A percentile compares a stretch with the other conserved stretches of the same genome.
Evolutionary conservation across 1,284 basidiomycete genomes (phyloP).

Genomic region (Crepidotus sp.): DNA sequence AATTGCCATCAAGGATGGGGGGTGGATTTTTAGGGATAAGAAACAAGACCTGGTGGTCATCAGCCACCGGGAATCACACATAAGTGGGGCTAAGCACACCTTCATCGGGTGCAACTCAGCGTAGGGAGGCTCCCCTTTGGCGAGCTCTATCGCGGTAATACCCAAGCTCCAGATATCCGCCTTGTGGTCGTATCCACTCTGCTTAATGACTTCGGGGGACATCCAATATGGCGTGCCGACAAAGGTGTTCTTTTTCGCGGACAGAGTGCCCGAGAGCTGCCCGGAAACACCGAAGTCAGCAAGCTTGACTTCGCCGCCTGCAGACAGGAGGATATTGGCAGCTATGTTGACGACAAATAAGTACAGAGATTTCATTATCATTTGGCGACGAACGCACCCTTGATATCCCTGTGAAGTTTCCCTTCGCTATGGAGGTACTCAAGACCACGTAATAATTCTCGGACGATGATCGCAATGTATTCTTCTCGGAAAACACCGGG

Average conservation of each 20-base stretch:
- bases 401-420: constrained; percentile 97
- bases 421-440: constrained; percentile 95
- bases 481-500: constrained; percentile 96
- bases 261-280: constrained; percentile 91
- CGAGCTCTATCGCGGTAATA: constrained; percentile 96
- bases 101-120: constrained; percentile 99
- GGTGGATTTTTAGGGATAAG: constrained; percentile 97
- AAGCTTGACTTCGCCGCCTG: constrained; percentile 94
- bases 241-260: constrained; percentile 99
- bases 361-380: not conserved
- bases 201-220: constrained; percentile 99
- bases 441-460: constrained; percentile 85
- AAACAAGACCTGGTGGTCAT: constrained; percentile 71
- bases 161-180: constrained; percentile 97
- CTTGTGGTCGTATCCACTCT: constrained; percentile 98
- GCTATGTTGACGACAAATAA: constrained; percentile 37
- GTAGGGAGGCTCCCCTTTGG: constrained; percentile 95
- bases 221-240: constrained; percentile 99
- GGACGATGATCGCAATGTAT: constrained; percentile 94
- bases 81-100: constrained; percentile 34
- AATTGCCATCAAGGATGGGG: constrained; percentile 80
- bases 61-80: not conserved
- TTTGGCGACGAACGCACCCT: constrained; percentile 49
- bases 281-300: constrained; percentile 99
- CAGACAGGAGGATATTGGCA: constrained; percentile 90